Evolutionary conservation across 176 grass and related monocot species (phyloP).

Genomic region (Melocanna baccifera): DNA sequence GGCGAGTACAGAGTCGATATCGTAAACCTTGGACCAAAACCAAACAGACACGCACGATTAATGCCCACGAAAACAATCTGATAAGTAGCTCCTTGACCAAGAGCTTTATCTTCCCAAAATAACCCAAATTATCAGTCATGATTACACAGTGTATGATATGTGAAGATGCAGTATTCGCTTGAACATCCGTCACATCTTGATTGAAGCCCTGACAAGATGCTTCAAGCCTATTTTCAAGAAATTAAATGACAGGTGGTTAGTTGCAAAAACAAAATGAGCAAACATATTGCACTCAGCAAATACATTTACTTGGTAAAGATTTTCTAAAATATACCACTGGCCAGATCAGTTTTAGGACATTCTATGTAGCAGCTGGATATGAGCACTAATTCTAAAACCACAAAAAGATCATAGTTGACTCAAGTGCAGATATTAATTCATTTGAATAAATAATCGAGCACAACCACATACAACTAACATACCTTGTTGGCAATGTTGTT

Average conservation of each 20-base stretch:
- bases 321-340: not conserved
- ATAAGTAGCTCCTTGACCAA: slow-evolving; percentile 25
- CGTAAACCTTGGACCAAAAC: slow-evolving; percentile 8
- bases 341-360: not conserved
- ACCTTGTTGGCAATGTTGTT: slow-evolving; percentile 69
- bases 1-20: slow-evolving; percentile 13
- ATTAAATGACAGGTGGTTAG: not conserved
- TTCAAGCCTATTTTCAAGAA: slow-evolving; percentile 41
- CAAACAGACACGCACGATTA: slow-evolving; percentile 16
- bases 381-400: not conserved
- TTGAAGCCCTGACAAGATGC: slow-evolving; percentile 31
- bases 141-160: slow-evolving; percentile 39
- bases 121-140: slow-evolving; percentile 41
- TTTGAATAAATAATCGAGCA: not conserved
- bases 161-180: slow-evolving; percentile 3
- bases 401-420: not conserved
- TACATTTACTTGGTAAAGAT: not conserved
- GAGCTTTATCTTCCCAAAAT: slow-evolving; percentile 35
- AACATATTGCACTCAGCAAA: not conserved
- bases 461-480: not conserved
- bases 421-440: not conserved
- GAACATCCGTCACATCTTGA: slow-evolving; percentile 8
- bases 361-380: not conserved
- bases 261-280: not conserved
- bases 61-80: slow-evolving; percentile 48